These are phyloP conservation scores for Aureoboletus auriporus DNA, from an alignment of 768 basidiomycete species.

Conservation along the genomic window DNA sequence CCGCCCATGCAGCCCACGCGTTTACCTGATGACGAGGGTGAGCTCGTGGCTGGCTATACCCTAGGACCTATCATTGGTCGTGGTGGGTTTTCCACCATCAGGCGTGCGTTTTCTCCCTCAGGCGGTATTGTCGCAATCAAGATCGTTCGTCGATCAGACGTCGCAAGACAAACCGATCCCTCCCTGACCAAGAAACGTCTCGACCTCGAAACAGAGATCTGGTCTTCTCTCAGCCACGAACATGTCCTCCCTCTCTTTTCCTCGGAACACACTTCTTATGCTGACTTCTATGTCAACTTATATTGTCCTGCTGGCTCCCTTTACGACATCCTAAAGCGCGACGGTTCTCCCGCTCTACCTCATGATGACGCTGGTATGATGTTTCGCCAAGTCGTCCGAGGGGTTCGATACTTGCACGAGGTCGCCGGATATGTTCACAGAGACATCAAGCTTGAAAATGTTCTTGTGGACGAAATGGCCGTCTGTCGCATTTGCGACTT, in stretches of 20 bases:
- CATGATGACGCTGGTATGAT: slow-evolving; percentile 81
- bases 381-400: slow-evolving; percentile 83
- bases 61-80: slow-evolving; percentile 74
- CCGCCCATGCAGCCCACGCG: slow-evolving; percentile 33
- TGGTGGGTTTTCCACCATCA: slow-evolving; percentile 80
- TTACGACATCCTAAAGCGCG: slow-evolving; percentile 75
- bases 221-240: slow-evolving; percentile 77
- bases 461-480: slow-evolving; percentile 85
- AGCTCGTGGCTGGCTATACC: slow-evolving; percentile 64
- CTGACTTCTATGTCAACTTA: slow-evolving; percentile 79
- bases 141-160: slow-evolving; percentile 62
- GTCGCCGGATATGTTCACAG: slow-evolving; percentile 78
- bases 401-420: slow-evolving; percentile 79
- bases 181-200: slow-evolving; percentile 49
- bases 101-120: slow-evolving; percentile 57
- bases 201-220: slow-evolving; percentile 66
- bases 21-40: slow-evolving; percentile 63
- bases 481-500: slow-evolving; percentile 86
- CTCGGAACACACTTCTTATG: slow-evolving; percentile 50
- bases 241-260: slow-evolving; percentile 84
- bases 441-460: slow-evolving; percentile 96
- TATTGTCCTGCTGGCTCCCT: slow-evolving; percentile 83
- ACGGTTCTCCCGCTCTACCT: slow-evolving; percentile 61
- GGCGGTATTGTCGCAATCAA: slow-evolving; percentile 81
- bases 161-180: slow-evolving; percentile 50